Base-by-base conservation (phyloP, 1,284 basidiomycete genomes). In the Cryptococcus wingfieldii region DNA sequence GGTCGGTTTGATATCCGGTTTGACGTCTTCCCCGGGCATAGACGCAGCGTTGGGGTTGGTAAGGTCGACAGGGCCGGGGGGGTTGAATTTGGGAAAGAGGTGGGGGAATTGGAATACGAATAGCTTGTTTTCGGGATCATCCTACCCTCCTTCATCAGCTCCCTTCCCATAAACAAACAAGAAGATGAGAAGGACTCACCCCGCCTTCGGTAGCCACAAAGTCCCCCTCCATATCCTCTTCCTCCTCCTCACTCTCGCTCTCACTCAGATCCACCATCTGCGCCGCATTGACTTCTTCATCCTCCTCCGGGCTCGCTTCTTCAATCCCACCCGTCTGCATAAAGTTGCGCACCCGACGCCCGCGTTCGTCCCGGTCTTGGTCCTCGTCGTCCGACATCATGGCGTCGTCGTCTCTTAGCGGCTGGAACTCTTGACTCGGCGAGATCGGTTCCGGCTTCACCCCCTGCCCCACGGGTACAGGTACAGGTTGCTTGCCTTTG, bases 81-180 rank as follows among this genome's bases (percentile, higher is more conserved):
- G 53, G 28, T 79, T 62, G 74, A 94, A 95, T 14, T 79, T 81
- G 0, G 93, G 92, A 76, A 96, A 93, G 0, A 89, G 86, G n/a
- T 81, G 77, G 0, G 93, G 93, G 70, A 97, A 95, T 73, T 95
- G 93, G 79, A 96, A 95, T 62, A 93, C 86, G 70, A 90, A 95
- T 2, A 96, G 79, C 27, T 85, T 77, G 81, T 69, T 70, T 85
- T 84, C 79, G 82, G 85, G 67, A 77, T 70, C 63, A 51, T 71
- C 74, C 70, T 75, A 44, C 38, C 28, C 39, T 25, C 13, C 47
- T 5, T 2, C 23, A 46, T 34, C 47, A 37, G 47, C 16, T 37
- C 18, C n/a, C 16, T 41, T 23, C 80, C 50, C 23, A 23, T 2
- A 23, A 23, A 23, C 23, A 10, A 34, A 13, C 25, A 25, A n/a